Evolutionary conservation across 176 grass and related monocot genomes (phyloP), one percentile per base, ranked within the genome.

Genomic region (Eleusine indica): DNA sequence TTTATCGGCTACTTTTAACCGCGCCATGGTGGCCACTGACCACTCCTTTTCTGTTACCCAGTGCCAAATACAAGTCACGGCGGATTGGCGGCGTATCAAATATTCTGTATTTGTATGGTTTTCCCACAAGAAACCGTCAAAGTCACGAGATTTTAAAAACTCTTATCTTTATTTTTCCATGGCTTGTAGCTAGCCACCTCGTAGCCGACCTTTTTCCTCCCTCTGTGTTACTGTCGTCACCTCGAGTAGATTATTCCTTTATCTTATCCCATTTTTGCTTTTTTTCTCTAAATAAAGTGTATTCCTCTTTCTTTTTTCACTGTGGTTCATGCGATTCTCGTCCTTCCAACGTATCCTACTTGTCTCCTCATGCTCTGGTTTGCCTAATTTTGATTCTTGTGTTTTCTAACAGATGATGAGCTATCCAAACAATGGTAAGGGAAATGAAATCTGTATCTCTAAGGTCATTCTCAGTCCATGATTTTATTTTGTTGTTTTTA

Each of bases 1-100:
- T 89, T 86, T 85, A 56, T 70, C 37, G 17, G 47, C 32, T 46
- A 66, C 78, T 73, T 89, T 65, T 70, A 89, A 71, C 71, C 68
- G 42, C 17, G 14, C n/a, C 46, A 3, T 66, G 66, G 32, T 18
- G 70, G 42, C 69, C 78, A 21, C 72, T 66, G 70, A 53, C 69
- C 78, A 21, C 72, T 66, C 54, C 56, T 66, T 89, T 88, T 66
- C 11, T 68, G 4, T 54, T 54, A 73, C 54, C 40, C 66, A 49
- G 46, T 18, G 29, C 25, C 12, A 53, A 73, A 73, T 43, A 57
- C 54, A 66, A 22, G 47, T 64, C 28, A 30, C 40, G 58, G 25
- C 25, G 25, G 25, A 25, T 25, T 25, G 25, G 12, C 69, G 18
- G 38, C 61, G 41, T 73, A 73, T 73, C 54, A 42, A 49, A 61